Percentiles rank a stretch among this genome's conserved stretches.
Conservation (phyloP, 2,329 filamentous ascomycete species). For the Torrubiella hemipterigena region DNA sequence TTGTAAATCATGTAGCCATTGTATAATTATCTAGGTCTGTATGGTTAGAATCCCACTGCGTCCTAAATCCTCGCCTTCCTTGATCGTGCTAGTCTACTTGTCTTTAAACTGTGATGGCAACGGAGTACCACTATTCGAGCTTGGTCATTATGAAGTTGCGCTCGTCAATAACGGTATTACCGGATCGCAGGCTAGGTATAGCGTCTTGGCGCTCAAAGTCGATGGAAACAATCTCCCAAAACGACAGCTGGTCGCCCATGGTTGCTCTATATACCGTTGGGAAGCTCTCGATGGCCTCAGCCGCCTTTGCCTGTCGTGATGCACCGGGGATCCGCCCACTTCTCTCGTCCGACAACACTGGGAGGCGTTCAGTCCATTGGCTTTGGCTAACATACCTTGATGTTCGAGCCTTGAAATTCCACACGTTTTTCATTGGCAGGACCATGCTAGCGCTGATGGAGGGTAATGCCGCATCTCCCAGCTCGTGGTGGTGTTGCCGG, state of each 20-base stretch:
- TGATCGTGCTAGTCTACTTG: not conserved
- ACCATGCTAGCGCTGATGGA: slow-evolving; percentile 1
- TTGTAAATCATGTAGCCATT: no score
- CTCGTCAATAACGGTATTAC: slow-evolving; percentile 26
- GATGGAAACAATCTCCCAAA: slow-evolving; percentile 23
- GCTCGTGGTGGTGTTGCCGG: not conserved
- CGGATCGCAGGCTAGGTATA: slow-evolving; percentile 20
- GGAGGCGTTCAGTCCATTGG: no score
- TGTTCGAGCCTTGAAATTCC: no score
- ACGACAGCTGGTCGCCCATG: slow-evolving; percentile 17
- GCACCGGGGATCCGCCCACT: no score
- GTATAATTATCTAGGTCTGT: no score
- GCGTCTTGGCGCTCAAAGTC: slow-evolving; percentile 24
- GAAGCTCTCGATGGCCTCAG: not conserved
- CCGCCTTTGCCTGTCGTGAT: no score
- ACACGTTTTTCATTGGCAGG: slow-evolving; percentile 3
- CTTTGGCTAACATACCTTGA: no score
- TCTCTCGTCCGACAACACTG: no score
- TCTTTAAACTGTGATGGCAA: no score
- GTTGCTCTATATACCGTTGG: slow-evolving; percentile 7
- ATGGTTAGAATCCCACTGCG: not conserved
- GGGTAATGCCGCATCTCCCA: not conserved
- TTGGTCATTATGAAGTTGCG: slow-evolving; percentile 18
- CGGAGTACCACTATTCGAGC: no score
- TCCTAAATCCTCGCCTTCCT: not conserved